Evolutionary conservation across 2,329 filamentous ascomycete genomes (phyloP).

Genomic region (Gnomoniopsis sp.): DNA sequence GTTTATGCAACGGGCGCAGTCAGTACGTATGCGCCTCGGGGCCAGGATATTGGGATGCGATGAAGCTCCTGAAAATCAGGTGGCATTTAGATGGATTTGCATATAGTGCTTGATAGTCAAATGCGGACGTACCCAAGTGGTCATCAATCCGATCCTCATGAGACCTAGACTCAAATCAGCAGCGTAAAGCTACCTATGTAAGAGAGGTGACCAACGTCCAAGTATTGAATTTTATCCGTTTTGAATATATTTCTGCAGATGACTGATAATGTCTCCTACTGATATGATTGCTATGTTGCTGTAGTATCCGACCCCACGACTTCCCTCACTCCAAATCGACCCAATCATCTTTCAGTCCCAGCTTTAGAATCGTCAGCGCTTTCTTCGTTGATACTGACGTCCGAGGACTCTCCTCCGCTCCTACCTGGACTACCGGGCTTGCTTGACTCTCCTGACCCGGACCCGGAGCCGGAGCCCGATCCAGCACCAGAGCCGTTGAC

Average conservation of each 20-base stretch:
- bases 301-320: neutral
- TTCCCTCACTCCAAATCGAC: neutral
- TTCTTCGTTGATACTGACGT: conserved; percentile 7
- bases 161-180: too few species aligned
- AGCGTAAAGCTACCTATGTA: too few species aligned
- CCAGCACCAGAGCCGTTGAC: conserved; percentile 9
- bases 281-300: too few species aligned
- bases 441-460: conserved; percentile 6
- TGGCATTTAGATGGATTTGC: neutral
- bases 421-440: conserved; percentile 9
- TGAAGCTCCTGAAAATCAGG: neutral
- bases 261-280: too few species aligned
- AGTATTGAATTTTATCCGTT: too few species aligned
- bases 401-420: neutral
- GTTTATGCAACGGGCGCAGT: neutral
- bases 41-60: conserved; percentile 13
- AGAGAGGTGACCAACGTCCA: too few species aligned
- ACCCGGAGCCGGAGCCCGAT: neutral
- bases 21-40: neutral
- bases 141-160: too few species aligned
- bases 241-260: too few species aligned
- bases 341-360: conserved; percentile 6
- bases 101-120: too few species aligned
- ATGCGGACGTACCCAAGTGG: too few species aligned
- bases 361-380: conserved; percentile 1